phyloP scores from a whole-genome alignment of 2,329 filamentous ascomycete species.

The Camptophora hylomeconis region DNA sequence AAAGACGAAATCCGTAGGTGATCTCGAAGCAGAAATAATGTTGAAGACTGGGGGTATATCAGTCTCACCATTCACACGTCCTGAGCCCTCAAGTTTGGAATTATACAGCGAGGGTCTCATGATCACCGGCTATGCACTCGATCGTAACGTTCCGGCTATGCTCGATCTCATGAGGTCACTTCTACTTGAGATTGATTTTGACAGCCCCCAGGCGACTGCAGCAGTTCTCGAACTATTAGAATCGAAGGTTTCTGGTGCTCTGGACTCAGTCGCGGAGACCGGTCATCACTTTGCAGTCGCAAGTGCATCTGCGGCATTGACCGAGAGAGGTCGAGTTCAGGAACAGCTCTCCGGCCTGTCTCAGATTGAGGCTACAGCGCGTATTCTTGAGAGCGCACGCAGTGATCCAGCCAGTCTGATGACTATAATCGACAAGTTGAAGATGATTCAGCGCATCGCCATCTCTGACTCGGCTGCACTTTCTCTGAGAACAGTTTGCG shows the following conservation, averaged over 20 bases:
- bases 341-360: slow-evolving; percentile 86
- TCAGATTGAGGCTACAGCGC: slow-evolving; percentile 73
- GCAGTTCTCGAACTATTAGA: slow-evolving; percentile 81
- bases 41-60: slow-evolving; percentile 87
- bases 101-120: slow-evolving; percentile 67
- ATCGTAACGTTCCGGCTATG: slow-evolving; percentile 83
- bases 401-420: slow-evolving; percentile 55
- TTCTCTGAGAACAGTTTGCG: slow-evolving; percentile 76
- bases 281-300: slow-evolving; percentile 79
- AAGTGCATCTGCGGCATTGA: slow-evolving; percentile 69
- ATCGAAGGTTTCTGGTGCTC: slow-evolving; percentile 72
- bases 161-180: slow-evolving; percentile 71
- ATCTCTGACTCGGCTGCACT: slow-evolving; percentile 55
- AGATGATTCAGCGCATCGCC: slow-evolving; percentile 68
- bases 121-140: slow-evolving; percentile 75
- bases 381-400: slow-evolving; percentile 55
- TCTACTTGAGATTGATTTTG: slow-evolving; percentile 79
- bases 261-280: slow-evolving; percentile 82
- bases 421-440: slow-evolving; percentile 70
- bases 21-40: slow-evolving; percentile 91
- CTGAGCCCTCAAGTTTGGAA: slow-evolving; percentile 60
- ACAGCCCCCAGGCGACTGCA: slow-evolving; percentile 63
- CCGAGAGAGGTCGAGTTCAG: slow-evolving; percentile 54
- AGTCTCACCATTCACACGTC: slow-evolving; percentile 69
- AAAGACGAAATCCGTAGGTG: slow-evolving; percentile 75